phyloP scores from a whole-genome alignment of 2,329 filamentous ascomycete species.

The Exophiala aquamarina region DNA sequence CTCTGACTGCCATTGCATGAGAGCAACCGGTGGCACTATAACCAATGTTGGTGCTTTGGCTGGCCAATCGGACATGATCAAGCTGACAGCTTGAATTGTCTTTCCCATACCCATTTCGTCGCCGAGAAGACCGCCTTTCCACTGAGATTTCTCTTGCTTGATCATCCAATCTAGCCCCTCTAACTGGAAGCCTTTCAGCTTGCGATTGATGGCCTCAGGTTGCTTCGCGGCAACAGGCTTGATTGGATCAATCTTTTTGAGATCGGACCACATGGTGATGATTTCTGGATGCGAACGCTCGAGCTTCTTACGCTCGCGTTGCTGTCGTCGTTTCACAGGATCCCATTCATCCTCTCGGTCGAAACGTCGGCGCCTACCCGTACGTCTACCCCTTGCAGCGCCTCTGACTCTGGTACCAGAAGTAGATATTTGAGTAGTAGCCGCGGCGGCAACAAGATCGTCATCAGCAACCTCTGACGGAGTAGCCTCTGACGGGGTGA shows the following conservation, averaged over 20 bases:
- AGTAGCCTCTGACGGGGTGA: too few relatives aligned
- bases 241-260: slow-evolving; percentile 68
- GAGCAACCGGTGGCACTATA: slow-evolving; percentile 84
- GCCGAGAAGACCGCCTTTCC: slow-evolving; percentile 85
- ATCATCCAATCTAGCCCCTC: slow-evolving; percentile 95
- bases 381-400: not conserved
- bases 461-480: slow-evolving; percentile 5
- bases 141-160: slow-evolving; percentile 79
- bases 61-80: slow-evolving; percentile 97
- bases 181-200: slow-evolving; percentile 89
- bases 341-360: slow-evolving; percentile 3
- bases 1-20: slow-evolving; percentile 92
- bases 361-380: not conserved
- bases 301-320: slow-evolving; percentile 64
- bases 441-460: not conserved
- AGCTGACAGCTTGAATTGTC: slow-evolving; percentile 94
- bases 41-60: slow-evolving; percentile 80
- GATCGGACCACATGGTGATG: slow-evolving; percentile 77
- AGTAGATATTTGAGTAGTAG: too few relatives aligned
- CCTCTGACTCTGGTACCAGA: not conserved
- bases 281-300: slow-evolving; percentile 77
- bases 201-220: slow-evolving; percentile 74
- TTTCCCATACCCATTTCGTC: slow-evolving; percentile 99
- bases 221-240: slow-evolving; percentile 65
- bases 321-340: slow-evolving; percentile 29